Base-by-base conservation (phyloP, 2,329 filamentous ascomycete species). In the Diplodia mutila region DNA sequence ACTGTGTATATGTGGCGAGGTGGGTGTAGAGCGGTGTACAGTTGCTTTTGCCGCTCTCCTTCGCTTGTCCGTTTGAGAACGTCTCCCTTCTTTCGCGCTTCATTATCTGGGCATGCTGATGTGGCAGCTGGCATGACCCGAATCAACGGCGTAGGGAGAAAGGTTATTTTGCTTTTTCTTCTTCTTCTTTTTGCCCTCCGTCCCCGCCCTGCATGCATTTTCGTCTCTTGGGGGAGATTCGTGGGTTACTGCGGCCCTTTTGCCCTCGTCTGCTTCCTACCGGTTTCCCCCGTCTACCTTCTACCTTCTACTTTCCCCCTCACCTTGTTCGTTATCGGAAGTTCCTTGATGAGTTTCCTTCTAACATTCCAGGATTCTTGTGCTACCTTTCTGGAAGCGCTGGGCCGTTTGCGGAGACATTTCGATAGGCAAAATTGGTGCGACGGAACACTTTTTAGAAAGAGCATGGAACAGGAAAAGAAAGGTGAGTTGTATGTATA, bases 381-480 rank as follows among this genome's bases (percentile, higher is more conserved):
- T 63, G 12, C 12, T 14, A 37, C n/a, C 27, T 63, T 61, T 63
- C 59, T 51, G 27, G 29, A 63, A 63, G n/a, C n/a, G 46, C 37
- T 11, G 11, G 18, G 9, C 27, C 27, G 46, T 34, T 51, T 63
- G 27, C 29, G 12, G n/a, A n/a, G 27, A 48, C 46, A 51, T 32
- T 18, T 21, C 12, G n/a, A 37, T 21, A n/a, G 27, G 46, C 27
- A 29, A 29, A 21, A 42, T 27, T n/a, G 59, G 25, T 51, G 46
- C 39, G 29, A 63, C 59, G 59, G 46, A 21, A 32, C 25, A 14
- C 12, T 16, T 42, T 11, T 18, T 18, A 16, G 18, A 54, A n/a
- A 54, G 51, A 16, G n/a, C 8, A 21, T 21, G 29, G 29, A 34
- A 59, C 11, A 23, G 54, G 54, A 34, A 32, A 29, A 12, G 46